Base-by-base conservation (phyloP, 1,139 yeast species). In the Yamadazyma jaroonii region DNA sequence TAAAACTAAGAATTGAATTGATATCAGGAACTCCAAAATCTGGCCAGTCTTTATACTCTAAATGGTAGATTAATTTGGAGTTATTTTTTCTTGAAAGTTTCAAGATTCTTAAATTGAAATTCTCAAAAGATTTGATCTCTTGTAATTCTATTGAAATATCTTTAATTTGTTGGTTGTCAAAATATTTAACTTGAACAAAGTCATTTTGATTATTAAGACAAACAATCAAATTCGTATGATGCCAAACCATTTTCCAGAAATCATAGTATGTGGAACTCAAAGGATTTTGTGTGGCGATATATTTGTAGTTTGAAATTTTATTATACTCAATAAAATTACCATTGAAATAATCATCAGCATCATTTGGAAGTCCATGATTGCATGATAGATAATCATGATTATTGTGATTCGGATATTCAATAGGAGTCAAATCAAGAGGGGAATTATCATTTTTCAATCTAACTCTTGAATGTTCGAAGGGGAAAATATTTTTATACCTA, bases 11-110 rank as follows among this genome's bases (percentile, higher is more conserved):
- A 15, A 86, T 59, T 29, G 79, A 79, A 2, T 62, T 57, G 20
- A 77, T 71, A 8, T 71, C 67, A 1, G 90, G 85, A 1, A 80
- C 74, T 7, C 92, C 92, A 41, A 84, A 76, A 60, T 87, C 96
- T 1, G 95, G 85, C 96, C 96, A 88, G 27, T 74, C 71, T 8
- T 74, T 71, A 57, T 77, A 84, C 44, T 86, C 92, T 29, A 88
- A 59, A 49, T 87, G 96, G 40, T 71, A 69, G 3, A 87, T 43
- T 8, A 33, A 13, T 21, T 37, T 32, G 2, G 35, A 27, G 11
- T 41, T 31, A 3, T 37, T 20, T 9, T 14, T 24, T 29, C 43
- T 43, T 0, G 42, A 31, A 4, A 55, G 30, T 21, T 45, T 38
- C 9, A 48, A 31, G 26, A 36, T 17, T 25, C 51, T 36, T 20